A percentile compares a stretch with the other conserved stretches of the same genome.
Conservation (phyloP, 75 land plant species). For the Pinus albicaulis region DNA sequence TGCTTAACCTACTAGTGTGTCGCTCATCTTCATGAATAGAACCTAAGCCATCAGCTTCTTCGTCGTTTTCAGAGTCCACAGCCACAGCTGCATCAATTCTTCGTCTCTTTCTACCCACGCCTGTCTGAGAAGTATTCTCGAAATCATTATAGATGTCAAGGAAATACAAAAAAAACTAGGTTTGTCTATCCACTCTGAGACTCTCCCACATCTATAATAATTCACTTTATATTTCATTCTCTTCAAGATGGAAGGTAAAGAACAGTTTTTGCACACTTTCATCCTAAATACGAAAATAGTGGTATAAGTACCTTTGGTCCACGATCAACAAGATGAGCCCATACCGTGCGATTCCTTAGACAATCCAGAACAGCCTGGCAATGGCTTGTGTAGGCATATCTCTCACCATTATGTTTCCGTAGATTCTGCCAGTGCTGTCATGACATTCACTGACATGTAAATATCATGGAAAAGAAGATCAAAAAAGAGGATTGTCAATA, state of each 20-base stretch:
- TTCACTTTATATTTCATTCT: neutral
- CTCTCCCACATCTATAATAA: neutral
- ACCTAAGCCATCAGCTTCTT: slow-evolving; percentile 17
- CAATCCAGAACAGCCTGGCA: slow-evolving; percentile 84
- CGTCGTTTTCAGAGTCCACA: slow-evolving; percentile 55
- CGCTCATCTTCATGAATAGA: slow-evolving; percentile 20
- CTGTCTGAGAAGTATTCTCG: slow-evolving; percentile 31
- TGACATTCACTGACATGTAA: slow-evolving; percentile 9
- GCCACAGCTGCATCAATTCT: slow-evolving; percentile 29
- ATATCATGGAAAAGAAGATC: neutral
- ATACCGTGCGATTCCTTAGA: slow-evolving; percentile 63
- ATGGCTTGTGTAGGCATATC: slow-evolving; percentile 77
- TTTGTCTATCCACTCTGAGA: neutral
- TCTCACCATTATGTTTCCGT: slow-evolving; percentile 85
- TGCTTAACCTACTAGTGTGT: neutral
- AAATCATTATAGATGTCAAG: neutral
- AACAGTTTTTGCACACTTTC: neutral
- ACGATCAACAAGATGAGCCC: slow-evolving; percentile 76
- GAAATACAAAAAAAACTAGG: neutral
- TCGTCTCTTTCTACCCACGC: slow-evolving; percentile 53
- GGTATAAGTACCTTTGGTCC: slow-evolving; percentile 60
- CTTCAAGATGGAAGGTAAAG: neutral
- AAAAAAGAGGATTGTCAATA: neutral
- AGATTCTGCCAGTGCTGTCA: slow-evolving; percentile 79
- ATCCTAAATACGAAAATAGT: neutral